Conservation (phyloP, 768 basidiomycete species). For the Mycena chlorophos region DNA sequence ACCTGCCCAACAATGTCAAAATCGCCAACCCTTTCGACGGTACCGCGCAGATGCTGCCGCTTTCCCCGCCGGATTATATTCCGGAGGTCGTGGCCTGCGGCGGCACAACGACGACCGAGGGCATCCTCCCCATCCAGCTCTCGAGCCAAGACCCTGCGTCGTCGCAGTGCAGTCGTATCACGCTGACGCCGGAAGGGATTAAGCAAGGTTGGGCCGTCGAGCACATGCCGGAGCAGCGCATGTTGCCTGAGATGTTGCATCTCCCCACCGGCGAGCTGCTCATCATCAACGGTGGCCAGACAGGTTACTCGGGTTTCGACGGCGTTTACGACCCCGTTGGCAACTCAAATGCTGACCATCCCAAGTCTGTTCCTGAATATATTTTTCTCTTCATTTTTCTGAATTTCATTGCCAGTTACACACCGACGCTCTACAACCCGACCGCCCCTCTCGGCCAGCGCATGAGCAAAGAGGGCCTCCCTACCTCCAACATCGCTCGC, state of each 20-base stretch:
- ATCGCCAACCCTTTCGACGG: slow-evolving; percentile 62
- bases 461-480: slow-evolving; percentile 46
- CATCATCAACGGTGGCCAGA: slow-evolving; percentile 43
- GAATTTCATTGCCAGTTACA: slow-evolving; percentile 21
- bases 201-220: slow-evolving; percentile 54
- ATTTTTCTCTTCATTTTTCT: neutral
- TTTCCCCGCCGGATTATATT: slow-evolving; percentile 43
- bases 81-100: slow-evolving; percentile 57
- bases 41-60: slow-evolving; percentile 51
- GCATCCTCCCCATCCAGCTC: slow-evolving; percentile 41
- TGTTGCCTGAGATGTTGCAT: slow-evolving; percentile 57
- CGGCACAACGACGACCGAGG: slow-evolving; percentile 49
- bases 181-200: slow-evolving; percentile 48
- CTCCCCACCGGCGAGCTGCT: slow-evolving; percentile 56
- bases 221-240: slow-evolving; percentile 49
- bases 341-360: slow-evolving; percentile 45
- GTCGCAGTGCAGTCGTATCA: slow-evolving; percentile 51
- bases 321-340: slow-evolving; percentile 52
- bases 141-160: slow-evolving; percentile 54
- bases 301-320: slow-evolving; percentile 48
- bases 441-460: slow-evolving; percentile 50
- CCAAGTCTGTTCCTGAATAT: slow-evolving; percentile 33
- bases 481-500: slow-evolving; percentile 46
- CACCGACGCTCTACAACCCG: slow-evolving; percentile 33
- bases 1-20: slow-evolving; percentile 54